A percentile compares a stretch with the other conserved stretches of the same genome.
phyloP scores from a whole-genome alignment of 352 stramenopile genomes.

The Pythium biforme region DNA sequence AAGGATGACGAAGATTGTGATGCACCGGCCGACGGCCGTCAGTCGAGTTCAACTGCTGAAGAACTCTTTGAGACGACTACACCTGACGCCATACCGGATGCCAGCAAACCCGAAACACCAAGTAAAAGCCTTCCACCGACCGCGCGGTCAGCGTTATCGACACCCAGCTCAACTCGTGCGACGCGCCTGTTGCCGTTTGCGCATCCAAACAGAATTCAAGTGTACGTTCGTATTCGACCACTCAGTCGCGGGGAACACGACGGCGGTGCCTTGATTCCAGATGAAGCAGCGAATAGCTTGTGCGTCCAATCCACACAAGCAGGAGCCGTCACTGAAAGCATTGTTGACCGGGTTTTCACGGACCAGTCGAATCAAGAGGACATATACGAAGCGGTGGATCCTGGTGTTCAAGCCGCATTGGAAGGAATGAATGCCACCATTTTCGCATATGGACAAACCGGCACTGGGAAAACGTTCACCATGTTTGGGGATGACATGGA shows the following conservation, averaged over 20 bases:
- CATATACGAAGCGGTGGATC: constrained; percentile 70
- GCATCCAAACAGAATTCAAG: constrained; percentile 43
- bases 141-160: background rate
- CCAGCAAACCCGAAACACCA: background rate
- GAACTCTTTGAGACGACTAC: background rate
- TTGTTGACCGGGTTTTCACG: constrained; percentile 76
- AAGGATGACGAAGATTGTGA: background rate
- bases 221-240: constrained; percentile 74
- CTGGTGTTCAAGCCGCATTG: constrained; percentile 62
- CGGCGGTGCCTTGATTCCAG: constrained; percentile 35
- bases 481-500: constrained; percentile 72
- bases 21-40: background rate
- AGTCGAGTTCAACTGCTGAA: background rate
- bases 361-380: constrained; percentile 64
- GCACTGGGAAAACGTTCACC: constrained; percentile 91
- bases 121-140: background rate
- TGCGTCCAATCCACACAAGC: constrained; percentile 19
- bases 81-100: background rate
- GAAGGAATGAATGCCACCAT: constrained; percentile 89
- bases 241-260: constrained; percentile 15
- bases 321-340: constrained; percentile 50
- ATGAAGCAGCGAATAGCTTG: constrained; percentile 29
- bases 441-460: constrained; percentile 92
- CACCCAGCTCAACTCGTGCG: background rate
- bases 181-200: no score